Evolutionary conservation across 2,329 filamentous ascomycete species (phyloP), one percentile per base, ranked within the genome.

Genomic region (Phymatotrichopsis omnivora): DNA sequence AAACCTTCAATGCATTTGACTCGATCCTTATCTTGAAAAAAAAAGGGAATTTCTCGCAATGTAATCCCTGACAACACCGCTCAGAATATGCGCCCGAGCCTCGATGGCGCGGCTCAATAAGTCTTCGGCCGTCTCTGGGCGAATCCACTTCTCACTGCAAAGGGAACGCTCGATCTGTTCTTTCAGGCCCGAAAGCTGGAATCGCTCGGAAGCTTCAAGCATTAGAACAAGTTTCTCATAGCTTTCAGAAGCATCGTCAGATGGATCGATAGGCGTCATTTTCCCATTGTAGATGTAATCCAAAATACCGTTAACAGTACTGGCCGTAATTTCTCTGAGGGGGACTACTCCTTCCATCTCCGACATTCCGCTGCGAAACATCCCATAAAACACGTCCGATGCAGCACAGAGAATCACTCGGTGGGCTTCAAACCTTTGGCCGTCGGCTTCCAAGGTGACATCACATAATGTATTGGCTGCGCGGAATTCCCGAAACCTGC

Each of bases 231-330:
- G 36, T 12, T 33, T 30, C 27, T 54, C 49, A 5, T 50, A 38
- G n/a, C 30, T 10, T 30, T 25, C 23, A 16, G 41, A 34, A 28
- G 17, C 39, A 3, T 41, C 27, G 30, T 37, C 39, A 4, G 44
- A 33, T n/a, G 12, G 17, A 6, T 22, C 32, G 31, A 25, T 11
- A 2, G 10, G 6, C 27, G 23, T n/a, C 10, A 39, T 14, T 7
- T 16, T 5, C 20, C 47, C 50, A 3, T 42, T 47, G 25, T 54
- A 54, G n/a, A 54, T 45, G 10, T 42, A 54, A 25, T 50, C 42
- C 11, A 54, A 20, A 11, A 54, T 16, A 16, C 36, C 41, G 6
- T 22, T 14, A 17, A 49, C 41, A 6, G 52, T 47, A 7, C n/a
- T 11, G 12, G 41, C 28, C 14, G 36, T 25, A 16, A 49, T 35